Conservation (phyloP, 1,284 basidiomycete species). For the Cryptococcus jaspeensis region DNA sequence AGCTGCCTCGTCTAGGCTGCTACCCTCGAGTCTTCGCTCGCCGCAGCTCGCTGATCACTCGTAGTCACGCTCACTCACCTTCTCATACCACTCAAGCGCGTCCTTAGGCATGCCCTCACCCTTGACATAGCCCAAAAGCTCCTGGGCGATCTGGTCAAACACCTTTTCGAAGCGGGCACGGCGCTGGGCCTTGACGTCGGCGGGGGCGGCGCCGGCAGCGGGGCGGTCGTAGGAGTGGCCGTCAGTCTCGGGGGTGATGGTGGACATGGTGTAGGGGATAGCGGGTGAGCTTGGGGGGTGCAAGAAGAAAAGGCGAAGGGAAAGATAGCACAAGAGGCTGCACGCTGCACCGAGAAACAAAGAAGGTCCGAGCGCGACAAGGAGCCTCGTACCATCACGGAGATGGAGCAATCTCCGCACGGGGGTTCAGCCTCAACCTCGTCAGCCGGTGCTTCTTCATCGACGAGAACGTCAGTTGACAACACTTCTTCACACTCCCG, state of each 20-base stretch:
- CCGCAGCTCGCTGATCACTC: background rate
- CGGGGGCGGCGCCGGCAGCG: constrained; percentile 8
- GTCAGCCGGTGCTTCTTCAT: no score
- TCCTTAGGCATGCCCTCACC: constrained; percentile 75
- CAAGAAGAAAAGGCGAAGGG: no score
- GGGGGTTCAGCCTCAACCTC: no score
- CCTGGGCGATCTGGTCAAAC: constrained; percentile 58
- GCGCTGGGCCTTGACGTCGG: constrained; percentile 30
- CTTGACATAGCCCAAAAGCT: constrained; percentile 64
- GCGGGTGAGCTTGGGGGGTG: background rate
- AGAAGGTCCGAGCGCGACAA: background rate
- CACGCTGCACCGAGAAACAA: no score
- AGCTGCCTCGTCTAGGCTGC: no score
- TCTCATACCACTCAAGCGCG: constrained; percentile 75
- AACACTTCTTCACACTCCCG: no score
- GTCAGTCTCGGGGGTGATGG: constrained; percentile 16
- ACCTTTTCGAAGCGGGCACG: constrained; percentile 51
- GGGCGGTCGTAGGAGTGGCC: constrained; percentile 19
- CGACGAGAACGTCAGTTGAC: no score
- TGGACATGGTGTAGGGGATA: background rate
- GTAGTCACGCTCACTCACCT: constrained; percentile 54
- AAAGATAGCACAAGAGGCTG: no score
- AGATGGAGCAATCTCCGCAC: no score
- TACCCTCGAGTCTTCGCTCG: background rate
- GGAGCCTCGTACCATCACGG: no score